Evolutionary conservation across 75 land plant species (phyloP).

Genomic region (Isoetes taiwanensis): DNA sequence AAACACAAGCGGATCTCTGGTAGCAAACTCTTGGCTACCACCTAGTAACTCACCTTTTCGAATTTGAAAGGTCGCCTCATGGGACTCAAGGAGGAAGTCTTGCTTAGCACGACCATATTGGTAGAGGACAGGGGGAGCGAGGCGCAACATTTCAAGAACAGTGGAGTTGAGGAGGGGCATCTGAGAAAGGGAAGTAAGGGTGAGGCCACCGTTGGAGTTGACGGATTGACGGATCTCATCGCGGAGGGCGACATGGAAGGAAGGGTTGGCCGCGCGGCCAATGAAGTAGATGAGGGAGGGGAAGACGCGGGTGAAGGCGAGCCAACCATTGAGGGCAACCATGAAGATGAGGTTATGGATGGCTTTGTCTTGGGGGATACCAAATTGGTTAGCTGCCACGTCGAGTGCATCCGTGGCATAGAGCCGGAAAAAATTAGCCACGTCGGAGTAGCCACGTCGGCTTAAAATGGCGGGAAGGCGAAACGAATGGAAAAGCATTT

Average conservation of each 20-base stretch:
- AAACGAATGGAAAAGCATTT: conserved; percentile 24
- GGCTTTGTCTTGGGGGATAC: conserved; percentile 29
- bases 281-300: conserved; percentile 24
- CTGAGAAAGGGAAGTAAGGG: conserved; percentile 25
- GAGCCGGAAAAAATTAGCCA: conserved; percentile 31
- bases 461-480: conserved; percentile 24
- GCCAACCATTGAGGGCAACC: too few relatives aligned
- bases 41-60: conserved; percentile 61
- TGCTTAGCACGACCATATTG: conserved; percentile 57
- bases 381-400: conserved; percentile 27
- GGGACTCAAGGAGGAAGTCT: conserved; percentile 50
- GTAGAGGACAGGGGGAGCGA: conserved; percentile 61
- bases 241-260: conserved; percentile 3
- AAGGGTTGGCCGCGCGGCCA: too few relatives aligned
- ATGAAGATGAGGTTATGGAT: too few relatives aligned
- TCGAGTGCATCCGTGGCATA: conserved; percentile 17
- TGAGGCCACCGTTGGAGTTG: too few relatives aligned
- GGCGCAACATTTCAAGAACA: conserved; percentile 52
- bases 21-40: conserved; percentile 68
- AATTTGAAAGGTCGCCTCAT: conserved; percentile 41
- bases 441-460: conserved; percentile 29
- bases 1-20: conserved; percentile 57
- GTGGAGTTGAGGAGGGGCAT: conserved; percentile 53
- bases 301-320: conserved; percentile 22
- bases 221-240: conserved; percentile 2